A percentile compares a stretch with the other conserved stretches of the same genome.
Conservation (phyloP, 2,329 filamentous ascomycete genomes). For the Myriangium duriaei region DNA sequence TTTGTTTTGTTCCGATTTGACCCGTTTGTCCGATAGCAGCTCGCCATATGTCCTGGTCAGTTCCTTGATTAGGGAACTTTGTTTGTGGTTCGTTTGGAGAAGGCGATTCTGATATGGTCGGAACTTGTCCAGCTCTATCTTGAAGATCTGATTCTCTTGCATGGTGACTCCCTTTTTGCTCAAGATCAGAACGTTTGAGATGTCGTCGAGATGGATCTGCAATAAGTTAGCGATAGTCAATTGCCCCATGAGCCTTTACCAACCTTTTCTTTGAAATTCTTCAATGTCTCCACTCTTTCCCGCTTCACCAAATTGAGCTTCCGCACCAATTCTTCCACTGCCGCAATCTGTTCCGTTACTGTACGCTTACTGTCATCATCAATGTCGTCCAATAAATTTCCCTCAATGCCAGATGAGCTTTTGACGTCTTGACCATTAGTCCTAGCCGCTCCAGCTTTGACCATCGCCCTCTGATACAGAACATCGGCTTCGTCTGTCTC, state of each 20-base stretch:
- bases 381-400: constrained; percentile 80
- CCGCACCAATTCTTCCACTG: constrained; percentile 80
- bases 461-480: constrained; percentile 76
- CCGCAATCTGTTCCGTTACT: constrained; percentile 77
- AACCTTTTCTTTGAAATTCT: constrained; percentile 96
- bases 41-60: constrained; percentile 77
- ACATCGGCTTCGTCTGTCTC: constrained; percentile 78
- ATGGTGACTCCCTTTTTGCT: constrained; percentile 96
- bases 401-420: constrained; percentile 45
- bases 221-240: too few relatives aligned
- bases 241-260: constrained; percentile 15
- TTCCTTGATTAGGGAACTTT: constrained; percentile 88
- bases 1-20: constrained; percentile 86
- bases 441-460: constrained; percentile 53
- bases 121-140: constrained; percentile 96
- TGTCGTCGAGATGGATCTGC: constrained; percentile 93
- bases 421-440: constrained; percentile 48
- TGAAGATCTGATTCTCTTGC: constrained; percentile 84
- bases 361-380: constrained; percentile 73
- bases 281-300: constrained; percentile 81
- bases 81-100: constrained; percentile 89
- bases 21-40: constrained; percentile 84
- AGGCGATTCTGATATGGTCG: constrained; percentile 82
- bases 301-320: constrained; percentile 86
- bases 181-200: constrained; percentile 89